Evolutionary conservation across 2,329 filamentous ascomycete genomes (phyloP).

Genomic region (Colletotrichum musicola): DNA sequence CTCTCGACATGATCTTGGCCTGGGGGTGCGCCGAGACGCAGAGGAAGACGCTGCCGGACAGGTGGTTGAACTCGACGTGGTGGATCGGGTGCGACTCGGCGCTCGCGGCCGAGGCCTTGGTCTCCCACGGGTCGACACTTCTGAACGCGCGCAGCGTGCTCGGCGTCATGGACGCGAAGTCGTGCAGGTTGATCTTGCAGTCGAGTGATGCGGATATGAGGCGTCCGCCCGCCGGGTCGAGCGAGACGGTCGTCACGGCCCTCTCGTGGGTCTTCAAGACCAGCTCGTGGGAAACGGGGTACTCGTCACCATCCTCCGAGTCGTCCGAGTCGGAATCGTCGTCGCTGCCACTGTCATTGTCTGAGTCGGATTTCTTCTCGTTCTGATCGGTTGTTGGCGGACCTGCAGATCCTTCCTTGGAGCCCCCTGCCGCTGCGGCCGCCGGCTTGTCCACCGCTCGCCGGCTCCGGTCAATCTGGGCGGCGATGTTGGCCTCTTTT

Average conservation of each 20-base stretch:
- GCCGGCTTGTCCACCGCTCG: slow-evolving; percentile 62
- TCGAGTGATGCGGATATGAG: slow-evolving; percentile 93
- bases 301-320: slow-evolving; percentile 85
- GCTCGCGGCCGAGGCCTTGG: slow-evolving; percentile 75
- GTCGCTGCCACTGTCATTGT: slow-evolving; percentile 59
- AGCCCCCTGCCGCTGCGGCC: slow-evolving; percentile 29
- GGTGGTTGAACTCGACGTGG: slow-evolving; percentile 86
- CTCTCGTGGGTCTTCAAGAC: slow-evolving; percentile 92
- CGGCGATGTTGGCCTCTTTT: slow-evolving; percentile 78
- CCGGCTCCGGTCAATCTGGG: slow-evolving; percentile 85
- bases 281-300: slow-evolving; percentile 92
- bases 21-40: slow-evolving; percentile 92
- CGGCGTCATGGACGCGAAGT: slow-evolving; percentile 95
- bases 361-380: slow-evolving; percentile 40
- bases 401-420: slow-evolving; percentile 46
- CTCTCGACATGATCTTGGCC: slow-evolving; percentile 88
- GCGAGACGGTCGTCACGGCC: slow-evolving; percentile 83
- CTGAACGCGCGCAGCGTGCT: slow-evolving; percentile 95
- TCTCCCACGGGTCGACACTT: slow-evolving; percentile 86
- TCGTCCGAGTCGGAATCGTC: slow-evolving; percentile 70
- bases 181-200: slow-evolving; percentile 91
- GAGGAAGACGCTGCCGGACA: slow-evolving; percentile 83
- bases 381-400: slow-evolving; percentile 43
- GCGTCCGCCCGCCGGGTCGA: slow-evolving; percentile 87
- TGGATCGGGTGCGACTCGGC: slow-evolving; percentile 91